Base-by-base conservation (phyloP, 2,329 filamentous ascomycete genomes). In the Tolypocladium paradoxum region DNA sequence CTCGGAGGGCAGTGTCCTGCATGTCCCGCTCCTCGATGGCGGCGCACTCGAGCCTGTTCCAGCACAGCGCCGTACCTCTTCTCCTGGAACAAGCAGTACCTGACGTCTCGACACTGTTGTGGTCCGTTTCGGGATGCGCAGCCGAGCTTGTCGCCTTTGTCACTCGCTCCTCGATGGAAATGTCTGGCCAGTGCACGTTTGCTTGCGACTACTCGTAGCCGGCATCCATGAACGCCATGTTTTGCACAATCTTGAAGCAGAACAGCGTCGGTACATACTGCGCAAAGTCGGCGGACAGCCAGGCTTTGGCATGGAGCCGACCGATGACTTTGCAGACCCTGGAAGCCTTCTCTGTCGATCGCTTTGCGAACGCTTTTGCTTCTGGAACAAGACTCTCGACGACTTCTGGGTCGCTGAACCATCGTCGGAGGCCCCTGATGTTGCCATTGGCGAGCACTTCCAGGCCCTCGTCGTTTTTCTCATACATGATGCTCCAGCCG, bases 231-330 rank as follows among this genome's bases (percentile, higher is more conserved):
- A 68, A 68, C 6, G 71, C 68, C 33, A 72, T 63, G 43, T 65
- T 68, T 53, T 73, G 71, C 4, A 73, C 71, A 37, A 73, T 72
- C 52, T 72, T 69, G 55, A 73, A 72, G 56, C 71, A 73, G 53
- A 73, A 70, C 0, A 69, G 57, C 0, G 71, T 71, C 6, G 71
- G 69, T 6, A 73, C 60, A 36, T 73, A 73, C 35, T 60, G 61
- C 29, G 63, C 57, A 31, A 66, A 72, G 4, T 64, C 60, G 4
- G 60, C 58, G 0, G 66, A 65, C 0, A 73, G 62, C 71, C 71
- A 73, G 0, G 69, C 70, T 3, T 64, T 58, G 2, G 70, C 68
- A 29, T 73, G 73, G 0, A 69, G 59, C 1, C 66, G 62, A 1
- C 71, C 71, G 34, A 73, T 71, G 0, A 60, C 61, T n/a, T 70